Base-by-base conservation (phyloP, 2,329 filamentous ascomycete species). In the Scedosporium dehoogii region DNA sequence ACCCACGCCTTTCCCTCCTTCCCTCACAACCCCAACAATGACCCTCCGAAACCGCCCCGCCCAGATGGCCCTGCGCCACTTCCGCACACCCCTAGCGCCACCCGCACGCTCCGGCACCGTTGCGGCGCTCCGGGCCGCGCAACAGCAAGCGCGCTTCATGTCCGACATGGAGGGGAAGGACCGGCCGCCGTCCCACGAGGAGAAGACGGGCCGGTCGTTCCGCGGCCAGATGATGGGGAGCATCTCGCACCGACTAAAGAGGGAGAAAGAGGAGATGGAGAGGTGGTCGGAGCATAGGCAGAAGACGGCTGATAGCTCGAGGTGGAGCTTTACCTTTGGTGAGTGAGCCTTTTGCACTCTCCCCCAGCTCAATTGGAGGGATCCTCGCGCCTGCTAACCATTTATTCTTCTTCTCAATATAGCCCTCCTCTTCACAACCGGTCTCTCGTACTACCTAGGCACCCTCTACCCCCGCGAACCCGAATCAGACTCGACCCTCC, bases 151-250 rank as follows among this genome's bases (percentile, higher is more conserved):
- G 59, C 59, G 59, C 29, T 38, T 56, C 46, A 33, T 51, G 18
- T 61, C 59, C 59, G 59, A 61, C 46, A 51, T 44, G 29, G 38
- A 59, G 27, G 25, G 55, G 4, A 59, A 42, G 33, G 57, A 59
- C 14, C 59, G 62, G 48, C 66, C 65, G 58, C 29, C 60, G 12
- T 63, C 67, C 61, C 76, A 75, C 63, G 75, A 77, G 66, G 66
- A 71, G 66, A 76, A 69, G 68, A 68, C 71, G 27, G 75, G 73
- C 16, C 67, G 76, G 57, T 73, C 76, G 3, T 86, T 86, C 69
- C 79, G 81, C 67, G 82, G 82, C 21, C 84, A 86, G 73, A 78
- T 86, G 67, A 81, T 84, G 68, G 80, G 83, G 66, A 85, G 82
- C 65, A 83, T 85, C 59, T 77, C 77, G 59, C 75, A 79, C 62